Conservation (phyloP, 768 basidiomycete species). For the Leccinum boreale region DNA sequence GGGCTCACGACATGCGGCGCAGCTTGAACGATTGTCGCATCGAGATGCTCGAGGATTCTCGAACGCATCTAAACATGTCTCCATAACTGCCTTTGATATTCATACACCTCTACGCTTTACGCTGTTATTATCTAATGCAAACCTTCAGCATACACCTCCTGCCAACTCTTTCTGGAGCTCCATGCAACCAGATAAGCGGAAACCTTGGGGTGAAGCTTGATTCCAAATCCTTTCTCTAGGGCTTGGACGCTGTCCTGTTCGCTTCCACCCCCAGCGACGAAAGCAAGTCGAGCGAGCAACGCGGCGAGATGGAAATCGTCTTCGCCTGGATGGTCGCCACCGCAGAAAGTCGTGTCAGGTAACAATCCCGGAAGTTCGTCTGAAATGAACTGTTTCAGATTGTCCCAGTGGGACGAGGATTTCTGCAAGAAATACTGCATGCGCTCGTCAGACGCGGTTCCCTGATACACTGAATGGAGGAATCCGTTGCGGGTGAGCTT, state of each 20-base stretch:
- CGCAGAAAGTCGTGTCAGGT: slow-evolving; percentile 44
- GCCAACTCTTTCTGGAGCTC: slow-evolving; percentile 44
- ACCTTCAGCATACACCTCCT: slow-evolving; percentile 40
- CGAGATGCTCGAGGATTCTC: slow-evolving; percentile 61
- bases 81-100: neutral
- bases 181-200: slow-evolving; percentile 44
- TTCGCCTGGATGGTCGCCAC: slow-evolving; percentile 45
- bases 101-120: neutral
- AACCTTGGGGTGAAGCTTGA: slow-evolving; percentile 36
- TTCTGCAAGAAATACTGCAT: slow-evolving; percentile 38
- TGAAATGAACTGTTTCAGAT: slow-evolving; percentile 35
- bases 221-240: slow-evolving; percentile 39
- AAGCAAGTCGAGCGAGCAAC: slow-evolving; percentile 49
- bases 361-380: slow-evolving; percentile 40
- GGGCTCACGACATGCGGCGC: neutral
- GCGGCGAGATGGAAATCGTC: slow-evolving; percentile 54
- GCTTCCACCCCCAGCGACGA: slow-evolving; percentile 34
- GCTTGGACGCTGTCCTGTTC: slow-evolving; percentile 36
- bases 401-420: slow-evolving; percentile 39
- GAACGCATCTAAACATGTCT: slow-evolving; percentile 38
- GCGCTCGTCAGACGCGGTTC: slow-evolving; percentile 32
- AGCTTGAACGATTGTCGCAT: slow-evolving; percentile 63
- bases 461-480: slow-evolving; percentile 41
- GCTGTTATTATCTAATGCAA: slow-evolving; percentile 34
- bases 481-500: slow-evolving; percentile 40